Percentiles rank a stretch among this genome's conserved stretches.
These are phyloP conservation scores for Aspergillus brunneoviolaceus DNA, from an alignment of 2,329 filamentous ascomycete genomes.

Conservation along the genomic window DNA sequence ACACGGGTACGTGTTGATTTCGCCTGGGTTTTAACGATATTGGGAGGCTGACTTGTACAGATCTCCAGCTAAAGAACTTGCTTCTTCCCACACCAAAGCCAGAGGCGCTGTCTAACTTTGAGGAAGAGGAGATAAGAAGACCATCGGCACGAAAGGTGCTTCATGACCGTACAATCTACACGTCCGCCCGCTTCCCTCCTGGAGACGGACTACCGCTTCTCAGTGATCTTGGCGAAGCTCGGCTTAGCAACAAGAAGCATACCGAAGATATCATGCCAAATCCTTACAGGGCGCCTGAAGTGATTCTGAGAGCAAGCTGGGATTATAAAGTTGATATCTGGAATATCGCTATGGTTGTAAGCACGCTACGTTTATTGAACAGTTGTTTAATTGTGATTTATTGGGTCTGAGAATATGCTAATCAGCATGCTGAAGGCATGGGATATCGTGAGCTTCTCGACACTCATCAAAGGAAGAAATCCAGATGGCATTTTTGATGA, in stretches of 20 bases:
- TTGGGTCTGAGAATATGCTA: no score
- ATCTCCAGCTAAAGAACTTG: not conserved
- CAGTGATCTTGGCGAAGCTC: not conserved
- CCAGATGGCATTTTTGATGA: no score
- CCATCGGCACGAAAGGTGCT: constrained; percentile 4
- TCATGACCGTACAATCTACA: constrained; percentile 10
- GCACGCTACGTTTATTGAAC: not conserved
- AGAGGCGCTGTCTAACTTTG: not conserved
- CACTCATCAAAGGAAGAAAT: no score
- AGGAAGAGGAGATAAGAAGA: not conserved
- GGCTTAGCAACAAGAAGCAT: constrained; percentile 17
- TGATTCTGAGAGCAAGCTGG: constrained; percentile 45
- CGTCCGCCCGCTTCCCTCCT: not conserved
- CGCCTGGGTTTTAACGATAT: not conserved
- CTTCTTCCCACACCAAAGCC: not conserved
- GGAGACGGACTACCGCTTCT: constrained; percentile 8
- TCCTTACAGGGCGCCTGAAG: constrained; percentile 28
- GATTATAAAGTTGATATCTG: constrained; percentile 47
- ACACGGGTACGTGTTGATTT: not conserved
- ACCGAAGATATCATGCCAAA: constrained; percentile 18
- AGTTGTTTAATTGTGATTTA: no score
- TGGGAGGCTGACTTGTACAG: not conserved
- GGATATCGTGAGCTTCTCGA: no score
- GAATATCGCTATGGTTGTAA: constrained; percentile 48
- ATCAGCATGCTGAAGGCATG: no score